These are phyloP conservation scores for Phragmites australis DNA, from an alignment of 176 grass and related monocot species.

Conservation along the genomic window DNA sequence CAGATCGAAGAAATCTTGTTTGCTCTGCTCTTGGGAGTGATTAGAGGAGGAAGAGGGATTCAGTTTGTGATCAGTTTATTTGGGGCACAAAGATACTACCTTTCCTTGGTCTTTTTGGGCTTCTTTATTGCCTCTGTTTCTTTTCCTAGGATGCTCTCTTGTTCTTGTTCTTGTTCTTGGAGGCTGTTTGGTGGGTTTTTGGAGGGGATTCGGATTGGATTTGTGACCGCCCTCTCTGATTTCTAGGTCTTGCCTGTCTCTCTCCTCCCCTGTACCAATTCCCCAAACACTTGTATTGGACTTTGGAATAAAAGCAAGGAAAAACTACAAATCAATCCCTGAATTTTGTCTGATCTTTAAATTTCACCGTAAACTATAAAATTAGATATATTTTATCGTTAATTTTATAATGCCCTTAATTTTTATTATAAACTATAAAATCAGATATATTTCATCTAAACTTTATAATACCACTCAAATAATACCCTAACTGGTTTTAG, in stretches of 20 bases:
- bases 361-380: no score
- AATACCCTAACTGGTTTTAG: no score
- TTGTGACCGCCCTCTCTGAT: slow-evolving; percentile 37
- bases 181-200: slow-evolving; percentile 43
- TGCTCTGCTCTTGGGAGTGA: not conserved
- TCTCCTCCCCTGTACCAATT: slow-evolving; percentile 33
- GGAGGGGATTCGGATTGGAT: slow-evolving; percentile 53
- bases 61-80: slow-evolving; percentile 17
- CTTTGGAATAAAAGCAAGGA: slow-evolving; percentile 46
- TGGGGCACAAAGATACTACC: slow-evolving; percentile 40
- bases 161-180: slow-evolving; percentile 45
- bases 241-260: slow-evolving; percentile 43
- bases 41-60: not conserved
- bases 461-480: no score
- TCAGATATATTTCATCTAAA: no score
- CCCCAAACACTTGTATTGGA: slow-evolving; percentile 49
- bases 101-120: slow-evolving; percentile 32
- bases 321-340: no score
- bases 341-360: no score
- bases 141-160: slow-evolving; percentile 39
- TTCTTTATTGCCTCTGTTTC: slow-evolving; percentile 10
- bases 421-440: no score
- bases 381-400: no score
- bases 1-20: slow-evolving; percentile 31
- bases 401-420: no score